These are phyloP conservation scores for Chondrus crispus DNA, from an alignment of 23 red algal genomes.

Conservation along the genomic window DNA sequence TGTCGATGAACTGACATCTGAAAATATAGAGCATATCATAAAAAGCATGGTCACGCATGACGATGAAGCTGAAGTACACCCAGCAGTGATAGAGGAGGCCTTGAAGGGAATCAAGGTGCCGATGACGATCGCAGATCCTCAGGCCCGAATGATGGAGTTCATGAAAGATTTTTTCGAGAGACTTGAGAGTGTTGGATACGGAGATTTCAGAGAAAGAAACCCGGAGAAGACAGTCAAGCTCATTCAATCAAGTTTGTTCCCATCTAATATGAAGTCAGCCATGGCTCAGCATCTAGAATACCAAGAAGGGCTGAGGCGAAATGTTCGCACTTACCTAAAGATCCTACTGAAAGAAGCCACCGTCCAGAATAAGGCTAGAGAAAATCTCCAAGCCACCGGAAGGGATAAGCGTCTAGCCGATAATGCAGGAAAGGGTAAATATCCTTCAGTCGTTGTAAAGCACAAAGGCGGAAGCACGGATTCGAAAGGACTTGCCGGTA, in stretches of 20 bases:
- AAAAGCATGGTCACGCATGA: neutral
- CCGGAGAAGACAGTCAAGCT: neutral
- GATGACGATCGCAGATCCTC: neutral
- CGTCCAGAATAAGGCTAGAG: neutral
- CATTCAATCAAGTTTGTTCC: neutral
- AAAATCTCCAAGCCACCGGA: neutral
- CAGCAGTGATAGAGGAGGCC: neutral
- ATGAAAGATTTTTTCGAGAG: neutral
- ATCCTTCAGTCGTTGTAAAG: neutral
- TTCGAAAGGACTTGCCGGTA: neutral
- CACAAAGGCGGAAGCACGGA: neutral
- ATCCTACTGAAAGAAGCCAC: neutral
- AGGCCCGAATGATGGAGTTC: neutral
- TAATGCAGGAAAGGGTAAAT: neutral
- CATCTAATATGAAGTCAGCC: neutral
- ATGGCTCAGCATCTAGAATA: neutral
- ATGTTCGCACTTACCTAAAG: neutral
- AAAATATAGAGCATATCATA: neutral
- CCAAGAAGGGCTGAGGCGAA: neutral
- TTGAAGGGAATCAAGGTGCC: neutral
- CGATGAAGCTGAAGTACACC: neutral
- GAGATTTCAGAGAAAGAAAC: neutral
- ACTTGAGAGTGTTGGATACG: neutral
- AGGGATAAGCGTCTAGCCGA: neutral
- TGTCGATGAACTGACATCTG: neutral